phyloP scores from a whole-genome alignment of 805 yeast species.

The Candida nonsorbophila region DNA sequence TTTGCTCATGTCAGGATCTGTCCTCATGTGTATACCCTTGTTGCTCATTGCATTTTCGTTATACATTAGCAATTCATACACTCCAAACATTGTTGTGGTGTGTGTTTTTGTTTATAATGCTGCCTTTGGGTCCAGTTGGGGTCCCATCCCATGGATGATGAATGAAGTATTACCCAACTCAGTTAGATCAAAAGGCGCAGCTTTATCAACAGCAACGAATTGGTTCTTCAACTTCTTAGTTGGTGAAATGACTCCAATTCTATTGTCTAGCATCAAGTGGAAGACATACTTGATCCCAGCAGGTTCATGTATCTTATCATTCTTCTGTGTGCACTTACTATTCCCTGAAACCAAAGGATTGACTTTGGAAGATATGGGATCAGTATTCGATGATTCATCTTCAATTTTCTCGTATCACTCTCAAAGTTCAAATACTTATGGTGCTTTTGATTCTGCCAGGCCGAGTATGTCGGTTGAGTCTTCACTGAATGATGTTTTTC shows the following conservation, averaged over 20 bases:
- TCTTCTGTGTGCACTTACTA: conserved; percentile 61
- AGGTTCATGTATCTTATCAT: conserved; percentile 66
- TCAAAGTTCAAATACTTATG: conserved; percentile 12
- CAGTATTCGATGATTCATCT: conserved; percentile 66
- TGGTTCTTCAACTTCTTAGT: conserved; percentile 92
- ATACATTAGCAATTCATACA: conserved; percentile 30
- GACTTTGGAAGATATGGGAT: conserved; percentile 86
- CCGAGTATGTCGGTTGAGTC: conserved; percentile 9
- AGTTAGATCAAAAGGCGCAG: conserved; percentile 86
- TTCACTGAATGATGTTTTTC: conserved; percentile 12
- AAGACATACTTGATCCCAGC: conserved; percentile 79
- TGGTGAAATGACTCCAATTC: conserved; percentile 85
- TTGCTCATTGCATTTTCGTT: conserved; percentile 55
- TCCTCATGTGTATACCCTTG: conserved; percentile 72
- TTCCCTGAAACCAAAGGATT: conserved; percentile 93
- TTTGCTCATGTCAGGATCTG: conserved; percentile 72
- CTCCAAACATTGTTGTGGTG: conserved; percentile 68
- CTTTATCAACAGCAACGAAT: conserved; percentile 84
- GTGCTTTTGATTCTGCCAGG: conserved; percentile 13
- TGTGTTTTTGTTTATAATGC: conserved; percentile 79
- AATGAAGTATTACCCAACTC: conserved; percentile 81
- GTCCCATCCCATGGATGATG: conserved; percentile 92
- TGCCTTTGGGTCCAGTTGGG: conserved; percentile 88
- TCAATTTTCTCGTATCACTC: conserved; percentile 40
- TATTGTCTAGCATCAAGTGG: conserved; percentile 76